phyloP scores from a whole-genome alignment of 495 filamentous ascomycete genomes.

The Rhypophila decipiens region DNA sequence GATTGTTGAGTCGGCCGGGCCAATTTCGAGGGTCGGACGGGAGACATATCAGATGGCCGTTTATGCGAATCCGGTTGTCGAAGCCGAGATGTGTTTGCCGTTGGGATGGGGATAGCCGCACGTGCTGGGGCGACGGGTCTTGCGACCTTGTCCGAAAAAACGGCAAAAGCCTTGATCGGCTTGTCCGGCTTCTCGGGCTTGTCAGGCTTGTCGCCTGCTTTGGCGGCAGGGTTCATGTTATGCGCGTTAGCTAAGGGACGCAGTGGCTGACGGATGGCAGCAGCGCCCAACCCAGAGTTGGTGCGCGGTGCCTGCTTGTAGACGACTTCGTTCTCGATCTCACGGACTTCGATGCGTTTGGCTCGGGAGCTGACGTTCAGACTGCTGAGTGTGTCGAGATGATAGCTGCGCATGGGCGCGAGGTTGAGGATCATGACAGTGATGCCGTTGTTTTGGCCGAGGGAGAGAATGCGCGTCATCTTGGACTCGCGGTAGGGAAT shows the following conservation, averaged over 20 bases:
- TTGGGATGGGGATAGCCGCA: slow-evolving; percentile 6
- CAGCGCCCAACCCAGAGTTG: slow-evolving; percentile 38
- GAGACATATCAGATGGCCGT: slow-evolving; percentile 31
- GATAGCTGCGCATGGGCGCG: slow-evolving; percentile 77
- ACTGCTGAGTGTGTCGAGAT: slow-evolving; percentile 88
- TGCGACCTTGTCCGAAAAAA: slow-evolving; percentile 63
- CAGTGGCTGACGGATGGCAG: slow-evolving; percentile 64
- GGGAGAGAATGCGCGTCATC: slow-evolving; percentile 90
- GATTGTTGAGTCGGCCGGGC: slow-evolving; percentile 31
- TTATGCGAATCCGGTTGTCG: slow-evolving; percentile 35
- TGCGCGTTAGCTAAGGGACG: slow-evolving; percentile 64
- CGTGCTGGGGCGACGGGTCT: slow-evolving; percentile 31
- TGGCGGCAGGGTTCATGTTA: slow-evolving; percentile 40
- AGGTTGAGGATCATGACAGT: slow-evolving; percentile 97
- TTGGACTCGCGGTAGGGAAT: slow-evolving; percentile 94
- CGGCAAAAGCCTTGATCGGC: slow-evolving; percentile 73
- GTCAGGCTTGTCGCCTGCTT: slow-evolving; percentile 42
- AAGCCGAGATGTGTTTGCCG: slow-evolving; percentile 30
- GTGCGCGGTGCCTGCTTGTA: slow-evolving; percentile 63
- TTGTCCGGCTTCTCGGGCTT: slow-evolving; percentile 63
- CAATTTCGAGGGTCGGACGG: slow-evolving; percentile 34
- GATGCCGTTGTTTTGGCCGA: slow-evolving; percentile 92
- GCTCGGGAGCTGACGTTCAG: slow-evolving; percentile 93
- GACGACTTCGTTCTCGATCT: slow-evolving; percentile 88
- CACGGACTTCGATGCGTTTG: slow-evolving; percentile 92